Evolutionary conservation across 2,329 filamentous ascomycete genomes (phyloP), one percentile per base, ranked within the genome.

Genomic region (Graphilbum sp.): DNA sequence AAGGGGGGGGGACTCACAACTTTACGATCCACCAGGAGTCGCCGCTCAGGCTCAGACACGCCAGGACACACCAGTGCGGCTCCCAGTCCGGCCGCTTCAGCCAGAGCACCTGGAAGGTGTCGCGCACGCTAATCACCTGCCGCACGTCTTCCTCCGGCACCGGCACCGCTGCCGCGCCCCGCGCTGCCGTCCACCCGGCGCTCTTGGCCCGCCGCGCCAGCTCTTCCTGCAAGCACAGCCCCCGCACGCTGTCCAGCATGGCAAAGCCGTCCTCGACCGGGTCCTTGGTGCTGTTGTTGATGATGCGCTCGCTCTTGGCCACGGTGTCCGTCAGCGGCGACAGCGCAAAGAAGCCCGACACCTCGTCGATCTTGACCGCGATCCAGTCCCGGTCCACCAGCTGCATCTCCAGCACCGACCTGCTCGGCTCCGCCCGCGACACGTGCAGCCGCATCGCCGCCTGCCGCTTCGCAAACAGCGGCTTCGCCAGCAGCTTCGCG

Each of bases 1-100:
- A n/a, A n/a, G n/a, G n/a, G n/a, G n/a, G n/a, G n/a, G n/a, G n/a
- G n/a, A 62, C 68, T 59, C 60, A 75, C 67, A 72, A 55, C 54
- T 79, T 69, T 38, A 84, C 62, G 42, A 87, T 61, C 75, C 79
- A 87, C 82, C 83, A 93, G 43, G 68, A 69, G 52, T 90, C 82
- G 38, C 83, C 82, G 49, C 68, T 66, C 50, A 81, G 64, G 52
- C 78, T 76, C 52, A 85, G 67, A 37, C 75, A 74, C 34, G 80
- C 67, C 46, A 77, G 75, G 30, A 92, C 60, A 44, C 77, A 72
- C 82, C 84, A 94, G 37, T 69, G 62, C 13, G 68, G 53, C 10
- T 66, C 66, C 83, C 87, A 93, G n/a, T 72, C 74, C 41, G 63
- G 63, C 48, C 75, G 77, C 49, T 68, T 72, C 45, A 92, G 76